These are phyloP conservation scores for Rhizoclosmatium globosum DNA, from an alignment of 192 early-diverging fungal species.

Conservation along the genomic window DNA sequence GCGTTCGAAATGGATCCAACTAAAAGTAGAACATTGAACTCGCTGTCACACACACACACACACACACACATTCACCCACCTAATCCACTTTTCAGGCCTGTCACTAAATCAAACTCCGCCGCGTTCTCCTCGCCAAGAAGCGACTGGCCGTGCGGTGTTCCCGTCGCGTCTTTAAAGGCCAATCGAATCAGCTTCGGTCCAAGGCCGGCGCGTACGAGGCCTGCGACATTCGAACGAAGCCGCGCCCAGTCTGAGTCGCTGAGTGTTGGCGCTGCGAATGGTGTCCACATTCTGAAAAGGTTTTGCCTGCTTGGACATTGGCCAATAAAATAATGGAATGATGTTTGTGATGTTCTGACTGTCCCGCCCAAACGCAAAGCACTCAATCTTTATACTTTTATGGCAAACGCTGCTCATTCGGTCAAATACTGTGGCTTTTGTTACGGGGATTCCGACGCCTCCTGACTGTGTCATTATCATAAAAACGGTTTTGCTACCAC, in stretches of 20 bases:
- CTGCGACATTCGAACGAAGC: background rate
- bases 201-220: background rate
- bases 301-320: too few relatives aligned
- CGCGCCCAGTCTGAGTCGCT: background rate
- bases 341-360: too few relatives aligned
- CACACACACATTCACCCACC: background rate
- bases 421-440: too few relatives aligned
- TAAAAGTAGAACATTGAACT: background rate
- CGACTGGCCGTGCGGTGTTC: background rate
- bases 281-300: background rate
- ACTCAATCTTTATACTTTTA: too few relatives aligned
- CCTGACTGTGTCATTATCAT: too few relatives aligned
- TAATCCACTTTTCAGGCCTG: too few relatives aligned
- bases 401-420: too few relatives aligned
- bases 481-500: too few relatives aligned
- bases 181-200: conserved; percentile 1
- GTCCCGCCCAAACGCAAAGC: too few relatives aligned
- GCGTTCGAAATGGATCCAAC: conserved; percentile 1
- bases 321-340: too few relatives aligned
- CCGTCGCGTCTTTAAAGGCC: background rate
- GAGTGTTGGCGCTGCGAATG: background rate
- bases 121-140: background rate
- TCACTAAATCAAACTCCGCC: too few relatives aligned
- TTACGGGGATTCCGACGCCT: too few relatives aligned
- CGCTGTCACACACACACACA: background rate